These are phyloP conservation scores for Phytophthora citrophthora DNA, from an alignment of 352 stramenopile species.

Conservation along the genomic window DNA sequence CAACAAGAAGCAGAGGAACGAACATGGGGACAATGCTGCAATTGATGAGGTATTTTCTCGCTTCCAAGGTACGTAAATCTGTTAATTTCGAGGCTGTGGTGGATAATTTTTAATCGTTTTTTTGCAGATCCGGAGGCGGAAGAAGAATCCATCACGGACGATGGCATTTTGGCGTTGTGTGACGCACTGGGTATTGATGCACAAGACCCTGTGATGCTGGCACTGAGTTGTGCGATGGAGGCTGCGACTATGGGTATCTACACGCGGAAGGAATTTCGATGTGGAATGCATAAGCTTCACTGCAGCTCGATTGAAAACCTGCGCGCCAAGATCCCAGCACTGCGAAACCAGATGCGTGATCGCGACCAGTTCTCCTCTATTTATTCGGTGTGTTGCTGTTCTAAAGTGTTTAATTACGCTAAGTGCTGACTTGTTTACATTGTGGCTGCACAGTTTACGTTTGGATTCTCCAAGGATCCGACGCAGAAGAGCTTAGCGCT, in stretches of 20 bases:
- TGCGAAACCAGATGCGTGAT: slow-evolving; percentile 60
- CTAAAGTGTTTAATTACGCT: neutral
- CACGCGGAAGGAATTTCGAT: slow-evolving; percentile 72
- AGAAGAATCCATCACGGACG: slow-evolving; percentile 80
- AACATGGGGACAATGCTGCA: slow-evolving; percentile 38
- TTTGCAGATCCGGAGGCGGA: slow-evolving; percentile 49
- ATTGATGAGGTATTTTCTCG: slow-evolving; percentile 67
- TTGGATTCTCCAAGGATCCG: slow-evolving; percentile 83
- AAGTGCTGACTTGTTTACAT: neutral
- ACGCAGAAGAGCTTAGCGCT: slow-evolving; percentile 83
- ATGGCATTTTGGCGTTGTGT: slow-evolving; percentile 81
- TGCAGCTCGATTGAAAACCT: slow-evolving; percentile 68
- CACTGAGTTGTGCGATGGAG: slow-evolving; percentile 83
- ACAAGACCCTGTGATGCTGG: slow-evolving; percentile 83
- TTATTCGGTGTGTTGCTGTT: slow-evolving; percentile 69
- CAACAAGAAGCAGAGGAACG: slow-evolving; percentile 65
- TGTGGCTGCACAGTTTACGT: slow-evolving; percentile 66
- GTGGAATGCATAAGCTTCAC: slow-evolving; percentile 72
- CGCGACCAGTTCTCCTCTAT: slow-evolving; percentile 67
- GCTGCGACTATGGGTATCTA: slow-evolving; percentile 82
- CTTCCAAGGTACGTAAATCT: slow-evolving; percentile 56
- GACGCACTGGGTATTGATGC: slow-evolving; percentile 71
- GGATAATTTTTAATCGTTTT: slow-evolving; percentile 2
- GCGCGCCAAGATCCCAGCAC: slow-evolving; percentile 48
- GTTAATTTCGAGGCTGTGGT: neutral